Base-by-base conservation (phyloP, 2,329 filamentous ascomycete species). In the Arthrobotrys pseudoclavata region DNA sequence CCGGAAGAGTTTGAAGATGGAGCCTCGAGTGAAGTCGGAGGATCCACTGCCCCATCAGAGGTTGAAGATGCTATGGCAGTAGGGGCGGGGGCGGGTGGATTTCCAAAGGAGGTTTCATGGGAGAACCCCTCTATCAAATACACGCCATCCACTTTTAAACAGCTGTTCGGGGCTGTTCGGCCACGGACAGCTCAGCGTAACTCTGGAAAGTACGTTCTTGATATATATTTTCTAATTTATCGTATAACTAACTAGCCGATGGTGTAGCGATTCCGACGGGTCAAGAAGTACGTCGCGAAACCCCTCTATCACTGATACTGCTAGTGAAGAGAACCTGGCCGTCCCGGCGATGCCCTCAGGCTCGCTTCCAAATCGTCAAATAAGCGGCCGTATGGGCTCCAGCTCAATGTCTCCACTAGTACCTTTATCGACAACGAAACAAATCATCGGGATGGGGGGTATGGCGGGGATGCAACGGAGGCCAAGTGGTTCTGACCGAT, bases 121-220 rank as follows among this genome's bases (percentile, higher is more conserved):
- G 75, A 79, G 18, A 79, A 64, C 20, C 75, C 75, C 34, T 79
- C 75, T 4, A 64, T 79, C 9, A 79, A 79, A 52, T 79, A 74
- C 50, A 79, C 69, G 12, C 75, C 75, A 13, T 72, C 68, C 13
- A 69, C 69, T 13, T 61, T 79, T 29, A 45, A 74, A 10, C 48
- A 50, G 20, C 29, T 79, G 2, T 24, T 79, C 7, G 69, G 69
- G 7, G 24, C 37, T 5, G 60, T 68, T 57, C 50, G 61, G 47
- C 74, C 74, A 42, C 55, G 67, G 37, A 52, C 50, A 12, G 61
- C 52, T 24, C 60, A 67, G 15, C 67, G 67, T 18, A 62, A 31
- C 47, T 71, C 74, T 42, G 67, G 50, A 34, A 69, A 69, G 74
- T 77, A 77, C 24, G 74, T 55, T 47, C 15, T 52, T 52, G 20